Base-by-base conservation (phyloP, 2,329 filamentous ascomycete genomes). In the Diplodia seriata region DNA sequence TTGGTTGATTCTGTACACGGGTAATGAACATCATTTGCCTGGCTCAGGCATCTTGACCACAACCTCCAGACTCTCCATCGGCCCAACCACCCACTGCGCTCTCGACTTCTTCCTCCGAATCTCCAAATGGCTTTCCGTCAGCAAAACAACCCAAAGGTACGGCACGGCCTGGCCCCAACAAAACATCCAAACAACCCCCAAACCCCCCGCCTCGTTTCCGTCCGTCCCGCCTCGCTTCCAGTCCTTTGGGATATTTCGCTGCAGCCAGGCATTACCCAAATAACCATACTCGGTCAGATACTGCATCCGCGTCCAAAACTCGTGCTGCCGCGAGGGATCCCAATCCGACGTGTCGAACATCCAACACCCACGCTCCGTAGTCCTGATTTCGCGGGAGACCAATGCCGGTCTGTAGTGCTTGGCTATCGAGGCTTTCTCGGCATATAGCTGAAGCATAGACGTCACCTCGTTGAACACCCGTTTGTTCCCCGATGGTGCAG, bases 341-440 rank as follows among this genome's bases (percentile, higher is more conserved):
- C 90, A 93, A 1, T 72, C 62, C 0, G 78, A 74, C 71, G 85
- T 88, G 70, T 88, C 81, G 4, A 97, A 73, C 2, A 83, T 77
- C 94, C 94, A 97, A 77, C 91, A 89, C 0, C 93, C 94, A 18
- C 94, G 85, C 76, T 97, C 93, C 67, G 59, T 77, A 74, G 8
- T 74, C 74, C 31, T 43, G 74, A 68, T 31, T 31, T 66, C 4
- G 31, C 61, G 2, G 73, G 73, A 15, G 50, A 53, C n/a, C 63
- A 62, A 61, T 6, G 47, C 55, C 15, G 66, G 56, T 2, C 36
- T 49, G n/a, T 61, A 67, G 29, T 62, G 49, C 7, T 53, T 50
- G 73, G 68, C 7, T 74, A 74, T 31, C 75, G 53, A 38, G 8
- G 54, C 29, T 12, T 50, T 43, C 23, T 53, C 23, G 49, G 49